Conservation (phyloP, 768 basidiomycete genomes). For the Termitomyces sp. region DNA sequence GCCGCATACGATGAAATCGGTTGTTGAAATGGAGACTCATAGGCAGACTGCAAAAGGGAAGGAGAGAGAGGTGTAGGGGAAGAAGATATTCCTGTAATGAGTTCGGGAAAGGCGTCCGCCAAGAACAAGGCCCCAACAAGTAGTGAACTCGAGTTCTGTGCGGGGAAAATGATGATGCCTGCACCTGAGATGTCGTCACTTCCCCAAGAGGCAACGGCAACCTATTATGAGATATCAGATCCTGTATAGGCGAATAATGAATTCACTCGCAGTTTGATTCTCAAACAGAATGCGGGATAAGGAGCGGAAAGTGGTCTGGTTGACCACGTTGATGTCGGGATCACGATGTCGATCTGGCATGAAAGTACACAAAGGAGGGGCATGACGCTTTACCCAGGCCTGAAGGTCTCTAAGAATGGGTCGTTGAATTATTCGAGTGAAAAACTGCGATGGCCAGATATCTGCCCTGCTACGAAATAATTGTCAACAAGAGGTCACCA, state of each 20-base stretch:
- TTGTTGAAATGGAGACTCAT: constrained; percentile 26
- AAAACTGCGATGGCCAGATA: constrained; percentile 52
- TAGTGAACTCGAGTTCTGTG: constrained; percentile 46
- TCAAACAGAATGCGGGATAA: constrained; percentile 50
- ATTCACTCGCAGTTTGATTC: constrained; percentile 43
- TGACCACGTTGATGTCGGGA: constrained; percentile 42
- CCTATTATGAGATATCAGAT: constrained; percentile 26
- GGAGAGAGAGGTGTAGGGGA: constrained; percentile 27
- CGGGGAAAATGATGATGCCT: constrained; percentile 52
- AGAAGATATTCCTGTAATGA: constrained; percentile 29
- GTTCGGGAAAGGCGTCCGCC: constrained; percentile 42
- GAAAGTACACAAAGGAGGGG: constrained; percentile 55
- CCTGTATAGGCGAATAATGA: not conserved
- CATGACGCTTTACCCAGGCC: constrained; percentile 45
- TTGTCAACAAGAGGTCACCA: constrained; percentile 21
- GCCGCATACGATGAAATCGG: constrained; percentile 28
- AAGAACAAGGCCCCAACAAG: constrained; percentile 51
- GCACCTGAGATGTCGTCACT: constrained; percentile 40
- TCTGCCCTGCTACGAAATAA: constrained; percentile 41
- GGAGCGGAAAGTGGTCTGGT: constrained; percentile 50
- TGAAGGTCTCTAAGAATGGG: constrained; percentile 44
- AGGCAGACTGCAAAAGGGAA: constrained; percentile 21
- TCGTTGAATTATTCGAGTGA: constrained; percentile 37
- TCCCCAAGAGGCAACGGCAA: constrained; percentile 51
- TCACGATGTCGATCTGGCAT: constrained; percentile 59